Evolutionary conservation across 345 rosid genomes (phyloP).

Genomic region (Salix arbutifolia): DNA sequence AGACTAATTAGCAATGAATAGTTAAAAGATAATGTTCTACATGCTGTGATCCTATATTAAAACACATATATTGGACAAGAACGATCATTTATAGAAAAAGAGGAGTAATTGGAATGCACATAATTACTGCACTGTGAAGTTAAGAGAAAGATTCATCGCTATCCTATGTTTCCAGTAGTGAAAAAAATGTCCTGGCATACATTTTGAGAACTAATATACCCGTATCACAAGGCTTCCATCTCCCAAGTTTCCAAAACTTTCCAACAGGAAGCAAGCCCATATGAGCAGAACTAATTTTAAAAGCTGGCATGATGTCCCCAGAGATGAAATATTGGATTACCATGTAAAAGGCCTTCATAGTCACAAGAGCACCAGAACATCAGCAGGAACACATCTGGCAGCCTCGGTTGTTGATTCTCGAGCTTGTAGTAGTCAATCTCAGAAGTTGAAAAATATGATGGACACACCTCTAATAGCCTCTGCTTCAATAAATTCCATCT

Average conservation of each 20-base stretch:
- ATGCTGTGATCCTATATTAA: not conserved
- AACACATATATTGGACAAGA: not conserved
- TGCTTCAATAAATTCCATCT: slow-evolving; percentile 59
- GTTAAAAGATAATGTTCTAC: not conserved
- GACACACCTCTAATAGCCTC: slow-evolving; percentile 64
- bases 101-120: not conserved
- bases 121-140: not conserved
- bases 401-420: slow-evolving; percentile 36
- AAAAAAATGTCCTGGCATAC: not conserved
- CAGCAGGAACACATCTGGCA: slow-evolving; percentile 46
- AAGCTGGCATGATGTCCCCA: not conserved
- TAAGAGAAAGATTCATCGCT: not conserved
- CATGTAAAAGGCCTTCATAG: slow-evolving; percentile 36
- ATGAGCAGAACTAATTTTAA: not conserved
- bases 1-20: not conserved
- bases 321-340: slow-evolving; percentile 21
- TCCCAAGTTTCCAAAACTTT: too few species aligned
- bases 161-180: not conserved
- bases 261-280: not conserved
- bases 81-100: not conserved
- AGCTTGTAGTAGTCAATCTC: slow-evolving; percentile 41
- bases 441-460: slow-evolving; percentile 55
- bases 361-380: slow-evolving; percentile 60
- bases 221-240: not conserved
- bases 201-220: too few species aligned